phyloP scores from a whole-genome alignment of 805 yeast species.

The Candida manassasensis region DNA sequence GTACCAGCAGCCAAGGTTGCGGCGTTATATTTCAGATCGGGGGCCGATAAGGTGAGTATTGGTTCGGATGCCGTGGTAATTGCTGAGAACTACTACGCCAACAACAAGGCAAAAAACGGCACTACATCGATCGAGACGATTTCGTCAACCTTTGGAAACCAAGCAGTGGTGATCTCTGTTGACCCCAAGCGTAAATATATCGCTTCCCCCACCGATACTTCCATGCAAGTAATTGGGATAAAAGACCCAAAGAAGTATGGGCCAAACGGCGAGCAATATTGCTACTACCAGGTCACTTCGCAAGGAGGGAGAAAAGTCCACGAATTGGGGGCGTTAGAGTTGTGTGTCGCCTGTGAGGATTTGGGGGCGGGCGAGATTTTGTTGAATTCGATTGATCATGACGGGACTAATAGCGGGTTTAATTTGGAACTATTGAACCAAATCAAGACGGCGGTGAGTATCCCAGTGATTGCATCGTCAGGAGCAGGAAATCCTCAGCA shows the following conservation, averaged over 20 bases:
- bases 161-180: constrained; percentile 97
- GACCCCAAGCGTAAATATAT: constrained; percentile 91
- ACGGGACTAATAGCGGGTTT: constrained; percentile 92
- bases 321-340: constrained; percentile 87
- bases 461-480: constrained; percentile 96
- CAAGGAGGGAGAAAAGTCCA: constrained; percentile 90
- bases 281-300: constrained; percentile 93
- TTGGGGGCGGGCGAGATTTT: constrained; percentile 96
- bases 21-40: constrained; percentile 84
- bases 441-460: constrained; percentile 67
- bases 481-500: constrained; percentile 96
- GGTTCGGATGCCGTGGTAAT: constrained; percentile 96
- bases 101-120: constrained; percentile 60
- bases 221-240: constrained; percentile 63
- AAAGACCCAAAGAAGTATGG: constrained; percentile 48
- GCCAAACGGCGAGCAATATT: constrained; percentile 83
- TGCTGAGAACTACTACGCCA: constrained; percentile 73
- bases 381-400: constrained; percentile 92
- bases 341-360: constrained; percentile 82
- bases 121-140: constrained; percentile 89
- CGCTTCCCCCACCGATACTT: constrained; percentile 51
- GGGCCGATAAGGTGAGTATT: constrained; percentile 96
- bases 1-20: constrained; percentile 91
- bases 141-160: constrained; percentile 87
- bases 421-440: constrained; percentile 81